Base-by-base conservation (phyloP, 2,329 filamentous ascomycete species). In the Blastomyces gilchristii region DNA sequence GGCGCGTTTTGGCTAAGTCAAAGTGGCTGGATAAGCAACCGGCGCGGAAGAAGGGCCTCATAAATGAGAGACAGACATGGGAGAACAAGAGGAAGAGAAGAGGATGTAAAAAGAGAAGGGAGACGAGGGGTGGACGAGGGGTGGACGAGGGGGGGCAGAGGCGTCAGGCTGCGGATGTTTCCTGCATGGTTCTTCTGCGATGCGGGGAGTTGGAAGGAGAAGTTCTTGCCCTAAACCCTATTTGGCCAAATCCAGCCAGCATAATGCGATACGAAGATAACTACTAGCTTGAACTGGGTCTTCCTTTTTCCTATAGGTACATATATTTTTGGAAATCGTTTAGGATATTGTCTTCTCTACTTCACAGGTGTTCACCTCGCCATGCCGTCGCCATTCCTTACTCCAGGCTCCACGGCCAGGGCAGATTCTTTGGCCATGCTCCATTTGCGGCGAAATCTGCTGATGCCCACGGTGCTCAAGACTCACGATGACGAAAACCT, bases 401-500 rank as follows among this genome's bases (percentile, higher is more conserved):
- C 88, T 61, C 86, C 89, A 0, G 85, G 87, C 18, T 71, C 80
- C 2, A 76, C 78, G 25, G 86, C 92, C 3, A 78, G 81, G 12
- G 78, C 85, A 28, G 82, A 88, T 68, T 82, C 82, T 2, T 83
- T 97, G 54, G 89, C 91, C 34, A 88, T 97, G 65, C 82, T 97
- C 63, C 90, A 96, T 73, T 83, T 99, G 61, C 93, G 90, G 65
- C 88, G 92, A 76, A 92, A 97, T 75, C 87, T 88, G 65, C 85
- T 92, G 66, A 82, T 91, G 49, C 91, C 93, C 8, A 81, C 91
- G 34, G 86, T 89, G 65, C 83, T 92, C 37, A 81, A 83, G 66
- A 78, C 83, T 39, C 81, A 82, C 28, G 81, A 83, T 47, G 85
- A 85, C 61, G 82, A 84, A 52, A 81, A 87, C 66, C 83, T 87